A percentile compares a stretch with the other conserved stretches of the same genome.
Conservation (phyloP, 139 green algal genomes). For the Asterochloris sp. region DNA sequence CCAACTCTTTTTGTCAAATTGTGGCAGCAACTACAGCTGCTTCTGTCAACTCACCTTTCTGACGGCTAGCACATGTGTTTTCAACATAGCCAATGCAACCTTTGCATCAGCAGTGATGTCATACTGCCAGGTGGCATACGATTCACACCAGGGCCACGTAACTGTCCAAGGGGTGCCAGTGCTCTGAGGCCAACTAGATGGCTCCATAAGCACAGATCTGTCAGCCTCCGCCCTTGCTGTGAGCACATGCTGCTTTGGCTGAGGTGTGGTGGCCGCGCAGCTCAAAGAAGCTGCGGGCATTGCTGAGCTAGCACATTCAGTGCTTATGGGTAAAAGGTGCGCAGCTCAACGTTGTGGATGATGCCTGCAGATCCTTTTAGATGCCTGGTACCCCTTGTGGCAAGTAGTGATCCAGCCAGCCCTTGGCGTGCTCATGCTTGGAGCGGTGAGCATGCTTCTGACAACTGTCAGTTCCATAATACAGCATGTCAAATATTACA, state of each 20-base stretch:
- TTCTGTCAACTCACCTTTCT: not conserved
- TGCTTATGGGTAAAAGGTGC: not conserved
- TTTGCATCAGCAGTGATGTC: not conserved
- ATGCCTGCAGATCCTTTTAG: slow-evolving; percentile 44
- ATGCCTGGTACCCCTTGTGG: slow-evolving; percentile 76
- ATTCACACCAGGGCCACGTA: not conserved
- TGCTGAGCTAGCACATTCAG: not conserved
- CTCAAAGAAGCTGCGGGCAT: not conserved
- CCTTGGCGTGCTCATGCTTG: slow-evolving; percentile 82
- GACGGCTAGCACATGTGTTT: not conserved
- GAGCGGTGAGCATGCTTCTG: slow-evolving; percentile 43
- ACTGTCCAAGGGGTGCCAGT: no score
- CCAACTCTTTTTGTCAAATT: not conserved
- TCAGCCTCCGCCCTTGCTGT: not conserved
- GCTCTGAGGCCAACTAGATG: not conserved
- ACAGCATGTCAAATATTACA: no score
- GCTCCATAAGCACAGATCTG: not conserved
- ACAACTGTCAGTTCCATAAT: no score
- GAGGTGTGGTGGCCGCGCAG: no score
- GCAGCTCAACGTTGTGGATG: not conserved
- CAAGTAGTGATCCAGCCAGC: slow-evolving; percentile 79
- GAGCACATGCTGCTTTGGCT: not conserved
- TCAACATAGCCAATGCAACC: not conserved
- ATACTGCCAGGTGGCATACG: not conserved
- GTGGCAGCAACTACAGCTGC: not conserved